Percentiles rank a stretch among this genome's conserved stretches.
Conservation (phyloP, 495 filamentous ascomycete genomes). For the Xylaria nigripes region DNA sequence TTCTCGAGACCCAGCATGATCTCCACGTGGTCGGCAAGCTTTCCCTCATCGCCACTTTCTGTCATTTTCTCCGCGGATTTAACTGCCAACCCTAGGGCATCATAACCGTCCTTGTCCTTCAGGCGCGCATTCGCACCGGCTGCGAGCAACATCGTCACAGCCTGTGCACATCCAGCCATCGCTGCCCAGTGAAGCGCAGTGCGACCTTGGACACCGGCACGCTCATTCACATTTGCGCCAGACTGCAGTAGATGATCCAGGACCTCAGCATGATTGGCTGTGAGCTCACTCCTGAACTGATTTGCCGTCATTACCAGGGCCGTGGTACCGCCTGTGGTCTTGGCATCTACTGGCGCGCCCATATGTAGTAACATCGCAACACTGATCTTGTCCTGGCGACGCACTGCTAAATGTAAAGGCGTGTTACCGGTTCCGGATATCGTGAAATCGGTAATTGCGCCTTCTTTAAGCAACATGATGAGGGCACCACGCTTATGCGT, state of each 20-base stretch:
- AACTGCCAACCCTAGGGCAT: neutral
- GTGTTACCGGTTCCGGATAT: conserved; percentile 2
- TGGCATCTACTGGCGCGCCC: conserved; percentile 5
- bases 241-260: neutral
- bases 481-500: neutral
- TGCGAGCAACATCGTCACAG: neutral
- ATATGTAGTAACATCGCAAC: conserved; percentile 9
- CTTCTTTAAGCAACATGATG: neutral
- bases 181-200: neutral
- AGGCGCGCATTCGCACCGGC: neutral
- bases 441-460: neutral
- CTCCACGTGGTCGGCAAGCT: neutral
- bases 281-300: neutral
- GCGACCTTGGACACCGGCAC: neutral
- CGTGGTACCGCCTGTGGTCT: neutral
- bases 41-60: neutral
- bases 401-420: conserved; percentile 6
- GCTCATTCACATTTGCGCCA: neutral
- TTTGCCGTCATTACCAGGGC: neutral
- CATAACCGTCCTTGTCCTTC: neutral
- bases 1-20: neutral
- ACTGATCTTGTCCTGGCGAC: conserved; percentile 2
- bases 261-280: neutral
- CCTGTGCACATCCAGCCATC: neutral
- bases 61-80: neutral